Conservation (phyloP, 805 yeast species). For the Yamadazyma kitorensis region DNA sequence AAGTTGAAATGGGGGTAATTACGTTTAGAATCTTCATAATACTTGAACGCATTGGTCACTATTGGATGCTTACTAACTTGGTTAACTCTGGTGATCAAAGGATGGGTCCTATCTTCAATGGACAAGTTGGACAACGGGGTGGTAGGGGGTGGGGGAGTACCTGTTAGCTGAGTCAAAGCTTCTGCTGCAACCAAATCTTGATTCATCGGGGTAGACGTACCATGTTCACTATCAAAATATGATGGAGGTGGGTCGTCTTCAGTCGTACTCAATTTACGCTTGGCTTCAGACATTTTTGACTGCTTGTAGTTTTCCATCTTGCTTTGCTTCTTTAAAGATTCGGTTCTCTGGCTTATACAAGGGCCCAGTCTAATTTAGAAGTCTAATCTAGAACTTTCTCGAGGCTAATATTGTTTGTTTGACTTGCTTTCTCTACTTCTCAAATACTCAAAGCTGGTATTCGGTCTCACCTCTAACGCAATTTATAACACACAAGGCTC, state of each 20-base stretch:
- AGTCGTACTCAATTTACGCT: conserved; percentile 9
- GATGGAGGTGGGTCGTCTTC: conserved; percentile 10
- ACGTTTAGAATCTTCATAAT: conserved; percentile 45
- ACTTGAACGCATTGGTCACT: conserved; percentile 48
- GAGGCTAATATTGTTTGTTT: too few species aligned
- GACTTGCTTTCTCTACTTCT: too few species aligned
- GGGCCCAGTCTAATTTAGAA: too few species aligned
- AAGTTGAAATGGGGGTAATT: conserved; percentile 51
- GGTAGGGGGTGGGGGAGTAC: conserved; percentile 12
- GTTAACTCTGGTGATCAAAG: conserved; percentile 36
- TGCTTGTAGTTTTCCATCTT: too few species aligned
- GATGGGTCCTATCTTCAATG: conserved; percentile 23
- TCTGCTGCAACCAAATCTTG: conserved; percentile 29
- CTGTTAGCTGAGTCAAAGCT: conserved; percentile 36
- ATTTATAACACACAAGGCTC: too few species aligned
- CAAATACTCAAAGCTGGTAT: too few species aligned
- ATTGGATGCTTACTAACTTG: conserved; percentile 40
- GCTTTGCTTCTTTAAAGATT: too few species aligned
- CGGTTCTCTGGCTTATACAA: too few species aligned
- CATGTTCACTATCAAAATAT: conserved; percentile 6
- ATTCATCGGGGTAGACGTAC: conserved; percentile 5
- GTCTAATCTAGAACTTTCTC: too few species aligned
- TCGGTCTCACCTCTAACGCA: too few species aligned
- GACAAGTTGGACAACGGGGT: conserved; percentile 10
- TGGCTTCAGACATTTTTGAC: conserved; percentile 6